Conservation (phyloP, 495 filamentous ascomycete species). For the Apiosordaria backusii region DNA sequence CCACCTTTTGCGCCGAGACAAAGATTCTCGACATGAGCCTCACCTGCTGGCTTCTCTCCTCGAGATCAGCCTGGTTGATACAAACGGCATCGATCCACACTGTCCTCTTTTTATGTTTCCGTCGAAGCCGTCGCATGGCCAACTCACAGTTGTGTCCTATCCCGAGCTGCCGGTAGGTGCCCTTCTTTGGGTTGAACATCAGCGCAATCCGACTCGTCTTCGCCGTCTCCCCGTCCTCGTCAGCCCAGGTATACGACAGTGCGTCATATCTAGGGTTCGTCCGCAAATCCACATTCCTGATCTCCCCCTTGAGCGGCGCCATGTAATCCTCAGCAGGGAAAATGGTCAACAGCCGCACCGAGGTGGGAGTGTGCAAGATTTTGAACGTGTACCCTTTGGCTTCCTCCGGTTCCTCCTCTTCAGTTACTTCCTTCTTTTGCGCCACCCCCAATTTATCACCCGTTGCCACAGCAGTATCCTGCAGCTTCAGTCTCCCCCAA, state of each 20-base stretch:
- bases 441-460: too few species aligned
- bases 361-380: background rate
- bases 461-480: background rate
- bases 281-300: background rate
- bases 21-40: constrained; percentile 5
- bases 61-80: constrained; percentile 7
- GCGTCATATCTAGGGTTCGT: constrained; percentile 17
- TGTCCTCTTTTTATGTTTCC: background rate
- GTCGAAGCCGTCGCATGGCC: constrained; percentile 20
- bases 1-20: background rate
- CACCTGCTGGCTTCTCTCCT: background rate
- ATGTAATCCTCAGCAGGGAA: background rate
- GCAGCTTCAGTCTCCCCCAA: background rate
- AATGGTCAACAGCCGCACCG: constrained; percentile 11
- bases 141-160: constrained; percentile 21
- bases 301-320: constrained; percentile 3
- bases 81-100: constrained; percentile 7
- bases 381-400: constrained; percentile 7
- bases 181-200: background rate
- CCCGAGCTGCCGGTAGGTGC: background rate
- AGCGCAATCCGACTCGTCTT: background rate
- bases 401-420: background rate
- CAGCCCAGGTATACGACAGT: constrained; percentile 26
- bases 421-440: background rate
- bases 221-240: constrained; percentile 8